Conservation (phyloP, 2,329 filamentous ascomycete species). For the Microdochium trichocladiopsis region DNA sequence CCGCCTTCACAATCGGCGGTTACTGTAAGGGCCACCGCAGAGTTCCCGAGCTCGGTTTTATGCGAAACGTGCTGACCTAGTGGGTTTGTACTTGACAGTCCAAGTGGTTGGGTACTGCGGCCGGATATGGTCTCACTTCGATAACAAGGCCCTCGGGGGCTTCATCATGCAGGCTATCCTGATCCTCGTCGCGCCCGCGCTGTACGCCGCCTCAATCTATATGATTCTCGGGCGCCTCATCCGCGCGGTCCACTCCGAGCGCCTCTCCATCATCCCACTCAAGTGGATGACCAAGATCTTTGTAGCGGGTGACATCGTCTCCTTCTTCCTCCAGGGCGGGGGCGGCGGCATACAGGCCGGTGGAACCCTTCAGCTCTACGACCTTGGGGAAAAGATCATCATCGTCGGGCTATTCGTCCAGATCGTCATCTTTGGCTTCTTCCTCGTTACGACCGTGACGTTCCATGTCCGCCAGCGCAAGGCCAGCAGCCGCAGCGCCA, state of each 20-base stretch:
- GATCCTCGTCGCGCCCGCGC: constrained; percentile 10
- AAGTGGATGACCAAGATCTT: constrained; percentile 37
- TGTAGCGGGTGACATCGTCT: constrained; percentile 35
- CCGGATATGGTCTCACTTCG: constrained; percentile 9
- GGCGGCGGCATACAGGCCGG: constrained; percentile 23
- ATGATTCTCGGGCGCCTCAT: constrained; percentile 27
- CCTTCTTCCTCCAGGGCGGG: constrained; percentile 32
- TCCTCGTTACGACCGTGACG: constrained; percentile 32
- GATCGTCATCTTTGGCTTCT: constrained; percentile 40
- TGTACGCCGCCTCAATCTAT: constrained; percentile 27
- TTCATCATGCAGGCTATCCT: constrained; percentile 15
- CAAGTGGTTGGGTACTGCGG: constrained; percentile 14
- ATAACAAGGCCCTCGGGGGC: constrained; percentile 4
- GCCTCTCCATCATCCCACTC: constrained; percentile 5
- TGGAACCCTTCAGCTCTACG: constrained; percentile 13
- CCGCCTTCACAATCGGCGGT: constrained; percentile 11
- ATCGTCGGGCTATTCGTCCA: constrained; percentile 42
- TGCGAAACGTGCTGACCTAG: background rate
- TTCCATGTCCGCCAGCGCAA: constrained; percentile 24
- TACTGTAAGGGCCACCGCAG: constrained; percentile 1
- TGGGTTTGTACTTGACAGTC: constrained; percentile 4
- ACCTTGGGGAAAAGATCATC: constrained; percentile 33
- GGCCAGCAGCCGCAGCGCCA: constrained; percentile 8
- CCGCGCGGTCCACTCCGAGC: constrained; percentile 11
- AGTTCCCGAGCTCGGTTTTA: background rate